Base-by-base conservation (phyloP, 2,329 filamentous ascomycete genomes). In the Exophiala viscosa region DNA sequence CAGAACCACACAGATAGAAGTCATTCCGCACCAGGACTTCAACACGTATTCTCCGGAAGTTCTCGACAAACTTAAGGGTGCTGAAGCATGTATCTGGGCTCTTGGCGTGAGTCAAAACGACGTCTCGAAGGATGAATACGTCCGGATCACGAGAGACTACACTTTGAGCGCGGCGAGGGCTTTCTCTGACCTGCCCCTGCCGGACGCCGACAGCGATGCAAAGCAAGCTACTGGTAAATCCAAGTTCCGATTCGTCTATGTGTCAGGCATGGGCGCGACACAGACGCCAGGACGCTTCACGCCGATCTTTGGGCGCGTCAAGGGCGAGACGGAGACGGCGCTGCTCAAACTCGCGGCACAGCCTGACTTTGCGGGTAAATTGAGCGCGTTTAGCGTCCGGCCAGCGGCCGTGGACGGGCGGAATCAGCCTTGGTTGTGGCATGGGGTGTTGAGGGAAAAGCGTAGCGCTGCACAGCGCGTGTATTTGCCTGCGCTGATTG, bases 81-180 rank as follows among this genome's bases (percentile, higher is more conserved):
- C 86, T 0, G 71, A 78, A 6, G 86, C 83, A 1, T 86, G 83
- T 54, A 83, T 90, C 1, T 91, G 87, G 87, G 86, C 87, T 0
- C 73, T 86, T 65, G 87, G 87, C 0, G 82, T 84, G 43, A 83
- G 79, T 55, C 79, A 84, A 62, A 81, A 67, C 9, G 70, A 77
- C 36, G 84, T 88, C 6, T 65, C 65, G 51, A 81, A 80, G 55
- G 80, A 85, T 78, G 78, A 87, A 44, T 90, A 90, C 63, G 70
- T 82, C 40, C 77, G 78, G 45, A 87, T 90, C 64, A 90, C 86
- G 0, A 76, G 82, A 54, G 78, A 83, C 64, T 89, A 83, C 64
- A 69, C 86, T 1, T 64, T 89, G 1, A 79, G 76, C 2, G 85
- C 84, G 0, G 85, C 84, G 1, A 73, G 76, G 53, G 81, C 83